Evolutionary conservation across 169 alveolate genomes (phyloP).

Genomic region (Perkinsus marinus): DNA sequence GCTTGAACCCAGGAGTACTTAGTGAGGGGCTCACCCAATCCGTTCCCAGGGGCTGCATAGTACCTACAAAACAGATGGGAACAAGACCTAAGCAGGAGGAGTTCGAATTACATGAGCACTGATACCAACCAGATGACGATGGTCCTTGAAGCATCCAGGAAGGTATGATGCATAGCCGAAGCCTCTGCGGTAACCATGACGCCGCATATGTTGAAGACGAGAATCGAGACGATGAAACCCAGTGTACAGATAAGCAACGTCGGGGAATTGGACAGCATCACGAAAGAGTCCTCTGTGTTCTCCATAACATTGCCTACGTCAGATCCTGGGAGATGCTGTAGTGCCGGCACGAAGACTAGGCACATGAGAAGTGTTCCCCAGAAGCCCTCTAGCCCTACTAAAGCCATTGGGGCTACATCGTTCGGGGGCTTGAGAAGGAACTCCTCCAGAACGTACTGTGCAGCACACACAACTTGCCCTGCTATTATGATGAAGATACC

Average conservation of each 20-base stretch:
- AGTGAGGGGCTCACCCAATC: neutral
- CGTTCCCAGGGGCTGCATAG: neutral
- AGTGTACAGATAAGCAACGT: neutral
- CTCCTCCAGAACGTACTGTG: constrained; percentile 7
- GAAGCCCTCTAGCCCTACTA: constrained; percentile 3
- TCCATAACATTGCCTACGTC: neutral
- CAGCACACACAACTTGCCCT: constrained; percentile 2
- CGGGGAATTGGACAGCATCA: neutral
- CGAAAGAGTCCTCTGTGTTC: neutral
- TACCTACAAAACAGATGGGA: neutral
- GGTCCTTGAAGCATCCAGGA: constrained; percentile 1
- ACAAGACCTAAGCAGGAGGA: neutral
- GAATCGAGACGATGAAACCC: neutral
- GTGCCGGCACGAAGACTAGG: neutral
- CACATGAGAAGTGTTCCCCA: neutral
- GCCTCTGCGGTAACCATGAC: constrained; percentile 1
- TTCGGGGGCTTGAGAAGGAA: neutral
- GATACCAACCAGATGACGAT: neutral
- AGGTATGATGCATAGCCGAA: constrained; percentile 4
- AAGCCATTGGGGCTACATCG: constrained; percentile 1
- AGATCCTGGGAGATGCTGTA: neutral
- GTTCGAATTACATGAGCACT: neutral
- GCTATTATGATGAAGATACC: neutral
- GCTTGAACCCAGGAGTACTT: neutral
- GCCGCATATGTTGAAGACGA: neutral